These are phyloP conservation scores for Pichia sp. DNA, from an alignment of 1,139 yeast genomes.

Conservation along the genomic window DNA sequence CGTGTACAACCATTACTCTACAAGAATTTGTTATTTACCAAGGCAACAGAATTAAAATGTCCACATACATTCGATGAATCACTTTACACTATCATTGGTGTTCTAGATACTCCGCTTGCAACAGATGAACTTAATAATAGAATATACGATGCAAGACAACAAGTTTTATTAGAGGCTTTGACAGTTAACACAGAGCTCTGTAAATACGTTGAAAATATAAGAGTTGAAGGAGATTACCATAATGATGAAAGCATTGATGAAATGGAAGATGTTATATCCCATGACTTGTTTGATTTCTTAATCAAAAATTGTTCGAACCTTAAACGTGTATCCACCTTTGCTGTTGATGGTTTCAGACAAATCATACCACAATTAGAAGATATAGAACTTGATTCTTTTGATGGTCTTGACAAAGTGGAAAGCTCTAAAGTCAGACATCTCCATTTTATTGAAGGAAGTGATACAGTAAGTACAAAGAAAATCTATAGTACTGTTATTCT, in stretches of 20 bases:
- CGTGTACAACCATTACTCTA: slow-evolving; percentile 28
- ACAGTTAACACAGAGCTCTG: slow-evolving; percentile 27
- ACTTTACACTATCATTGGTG: slow-evolving; percentile 29
- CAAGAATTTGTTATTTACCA: slow-evolving; percentile 27
- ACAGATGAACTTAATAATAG: slow-evolving; percentile 19
- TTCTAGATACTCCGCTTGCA: slow-evolving; percentile 26
- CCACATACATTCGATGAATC: slow-evolving; percentile 18
- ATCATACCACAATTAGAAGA: slow-evolving; percentile 15
- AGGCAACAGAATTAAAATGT: slow-evolving; percentile 15
- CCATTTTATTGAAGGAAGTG: slow-evolving; percentile 2
- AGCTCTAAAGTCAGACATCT: slow-evolving; percentile 5
- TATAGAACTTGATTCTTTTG: slow-evolving; percentile 24
- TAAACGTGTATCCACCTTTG: slow-evolving; percentile 16
- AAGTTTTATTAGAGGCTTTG: slow-evolving; percentile 30
- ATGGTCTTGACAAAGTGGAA: slow-evolving; percentile 17
- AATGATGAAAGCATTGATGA: neutral
- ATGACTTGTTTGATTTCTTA: slow-evolving; percentile 20
- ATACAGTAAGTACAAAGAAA: neutral
- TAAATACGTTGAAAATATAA: slow-evolving; percentile 24
- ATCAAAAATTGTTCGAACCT: slow-evolving; percentile 24
- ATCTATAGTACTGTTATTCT: neutral
- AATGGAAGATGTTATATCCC: slow-evolving; percentile 5
- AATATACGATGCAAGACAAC: slow-evolving; percentile 27
- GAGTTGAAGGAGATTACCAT: slow-evolving; percentile 13
- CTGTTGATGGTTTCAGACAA: slow-evolving; percentile 9